Evolutionary conservation across 768 basidiomycete species (phyloP).

Genomic region (Serendipita indica): DNA sequence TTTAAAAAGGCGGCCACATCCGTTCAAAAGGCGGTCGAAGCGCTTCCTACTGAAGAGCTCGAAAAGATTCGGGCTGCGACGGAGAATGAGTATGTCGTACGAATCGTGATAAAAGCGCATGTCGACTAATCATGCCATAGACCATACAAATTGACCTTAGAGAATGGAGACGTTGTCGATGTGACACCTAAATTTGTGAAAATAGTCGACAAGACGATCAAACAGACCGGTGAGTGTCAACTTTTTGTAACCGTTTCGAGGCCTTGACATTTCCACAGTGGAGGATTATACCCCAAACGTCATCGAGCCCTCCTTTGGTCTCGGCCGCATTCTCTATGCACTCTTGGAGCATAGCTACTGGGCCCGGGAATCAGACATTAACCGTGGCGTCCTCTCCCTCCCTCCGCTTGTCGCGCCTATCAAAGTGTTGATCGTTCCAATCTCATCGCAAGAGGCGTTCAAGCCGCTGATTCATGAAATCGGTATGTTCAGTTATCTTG

Average conservation of each 20-base stretch:
- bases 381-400: slow-evolving; percentile 80
- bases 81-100: slow-evolving; percentile 46
- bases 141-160: slow-evolving; percentile 30
- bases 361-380: slow-evolving; percentile 81
- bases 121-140: not conserved
- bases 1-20: slow-evolving; percentile 69
- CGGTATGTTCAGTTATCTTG: slow-evolving; percentile 47
- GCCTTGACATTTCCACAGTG: slow-evolving; percentile 32
- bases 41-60: slow-evolving; percentile 52
- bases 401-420: slow-evolving; percentile 86
- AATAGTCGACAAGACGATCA: slow-evolving; percentile 72
- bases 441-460: slow-evolving; percentile 76
- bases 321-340: slow-evolving; percentile 88
- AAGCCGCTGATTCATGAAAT: slow-evolving; percentile 73
- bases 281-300: slow-evolving; percentile 96
- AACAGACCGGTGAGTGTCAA: slow-evolving; percentile 48
- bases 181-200: slow-evolving; percentile 60
- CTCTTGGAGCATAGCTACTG: slow-evolving; percentile 94
- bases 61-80: slow-evolving; percentile 54
- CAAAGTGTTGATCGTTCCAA: slow-evolving; percentile 90
- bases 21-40: slow-evolving; percentile 48
- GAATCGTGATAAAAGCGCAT: not conserved
- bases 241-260: slow-evolving; percentile 7
- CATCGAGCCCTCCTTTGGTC: slow-evolving; percentile 95
- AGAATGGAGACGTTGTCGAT: slow-evolving; percentile 51